Percentiles rank a stretch among this genome's conserved stretches.
phyloP scores from a whole-genome alignment of 176 grass and related monocot species.

The Bonia amplexicaulis region DNA sequence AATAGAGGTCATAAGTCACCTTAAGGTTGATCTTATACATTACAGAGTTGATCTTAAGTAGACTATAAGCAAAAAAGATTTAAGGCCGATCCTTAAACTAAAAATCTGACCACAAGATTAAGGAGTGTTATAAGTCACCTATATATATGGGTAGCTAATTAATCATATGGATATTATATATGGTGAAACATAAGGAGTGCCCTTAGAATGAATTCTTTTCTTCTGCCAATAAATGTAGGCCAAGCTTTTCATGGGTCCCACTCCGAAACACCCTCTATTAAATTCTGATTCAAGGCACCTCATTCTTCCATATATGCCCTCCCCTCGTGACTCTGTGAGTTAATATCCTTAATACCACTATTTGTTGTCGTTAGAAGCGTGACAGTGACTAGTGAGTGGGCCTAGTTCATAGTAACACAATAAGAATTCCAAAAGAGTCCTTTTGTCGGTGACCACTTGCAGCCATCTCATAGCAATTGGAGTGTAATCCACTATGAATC shows the following conservation, averaged over 20 bases:
- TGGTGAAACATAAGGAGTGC: too few relatives aligned
- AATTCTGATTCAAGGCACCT: constrained; percentile 5
- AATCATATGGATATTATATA: too few relatives aligned
- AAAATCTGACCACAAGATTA: too few relatives aligned
- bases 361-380: neutral
- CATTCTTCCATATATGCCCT: neutral
- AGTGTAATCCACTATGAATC: neutral
- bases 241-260: neutral
- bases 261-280: neutral
- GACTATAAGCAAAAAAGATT: too few relatives aligned
- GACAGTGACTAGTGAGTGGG: neutral
- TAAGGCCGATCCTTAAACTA: too few relatives aligned
- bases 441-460: neutral
- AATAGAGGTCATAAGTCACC: too few relatives aligned
- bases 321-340: neutral
- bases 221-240: neutral
- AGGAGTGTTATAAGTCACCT: too few relatives aligned
- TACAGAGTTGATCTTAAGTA: too few relatives aligned
- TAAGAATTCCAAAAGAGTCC: neutral
- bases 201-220: constrained; percentile 9
- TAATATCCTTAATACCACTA: neutral
- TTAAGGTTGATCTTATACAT: too few relatives aligned
- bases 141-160: too few relatives aligned
- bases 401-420: neutral
- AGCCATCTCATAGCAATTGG: neutral